Percentiles rank a stretch among this genome's conserved stretches.
phyloP scores from a whole-genome alignment of 1,139 yeast species.

The Saccharomycopsis crataegensis region DNA sequence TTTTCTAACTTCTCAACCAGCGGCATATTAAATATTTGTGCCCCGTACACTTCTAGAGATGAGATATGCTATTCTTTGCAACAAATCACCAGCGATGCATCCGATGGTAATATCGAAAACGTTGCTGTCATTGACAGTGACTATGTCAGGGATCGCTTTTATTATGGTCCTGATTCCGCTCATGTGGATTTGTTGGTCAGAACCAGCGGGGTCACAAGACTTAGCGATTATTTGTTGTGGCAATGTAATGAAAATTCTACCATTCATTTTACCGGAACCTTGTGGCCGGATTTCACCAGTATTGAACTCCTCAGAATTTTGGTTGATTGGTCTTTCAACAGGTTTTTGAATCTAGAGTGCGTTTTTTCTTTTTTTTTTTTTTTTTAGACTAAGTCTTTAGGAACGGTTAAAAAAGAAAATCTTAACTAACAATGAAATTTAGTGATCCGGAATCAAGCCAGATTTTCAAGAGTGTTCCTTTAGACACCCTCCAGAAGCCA shows the following conservation, averaged over 20 bases:
- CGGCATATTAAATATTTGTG: constrained; percentile 77
- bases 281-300: constrained; percentile 91
- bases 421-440: neutral
- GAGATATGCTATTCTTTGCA: constrained; percentile 70
- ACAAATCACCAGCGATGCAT: constrained; percentile 11
- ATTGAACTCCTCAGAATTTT: constrained; percentile 47
- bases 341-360: constrained; percentile 21
- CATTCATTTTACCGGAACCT: constrained; percentile 48
- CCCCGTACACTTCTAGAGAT: constrained; percentile 92
- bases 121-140: constrained; percentile 29
- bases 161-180: constrained; percentile 55
- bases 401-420: neutral
- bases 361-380: too few species aligned
- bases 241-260: constrained; percentile 48
- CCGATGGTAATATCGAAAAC: neutral
- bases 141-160: constrained; percentile 48
- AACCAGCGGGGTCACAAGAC: constrained; percentile 78
- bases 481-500: constrained; percentile 3
- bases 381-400: too few species aligned
- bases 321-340: constrained; percentile 46
- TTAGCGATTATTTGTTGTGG: constrained; percentile 92
- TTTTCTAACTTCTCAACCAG: constrained; percentile 24
- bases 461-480: neutral
- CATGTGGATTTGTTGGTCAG: constrained; percentile 77
- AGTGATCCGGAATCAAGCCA: too few species aligned